Base-by-base conservation (phyloP, 169 alveolate genomes). In the Cryptosporidium felis region DNA sequence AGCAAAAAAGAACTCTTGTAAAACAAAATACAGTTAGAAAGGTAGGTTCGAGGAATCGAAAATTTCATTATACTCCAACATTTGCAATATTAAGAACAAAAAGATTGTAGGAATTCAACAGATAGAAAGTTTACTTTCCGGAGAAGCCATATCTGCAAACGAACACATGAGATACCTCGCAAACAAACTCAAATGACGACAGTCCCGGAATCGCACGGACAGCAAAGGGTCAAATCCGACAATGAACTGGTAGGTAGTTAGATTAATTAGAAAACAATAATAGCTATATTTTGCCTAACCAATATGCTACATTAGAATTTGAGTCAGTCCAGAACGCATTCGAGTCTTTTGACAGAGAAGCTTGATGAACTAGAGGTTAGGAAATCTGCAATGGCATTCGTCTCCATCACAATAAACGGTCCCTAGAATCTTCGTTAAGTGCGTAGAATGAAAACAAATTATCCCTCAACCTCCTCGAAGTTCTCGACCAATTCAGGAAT, bases 401-500 rank as follows among this genome's bases (percentile, higher is more conserved):
- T n/a, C n/a, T n/a, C n/a, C n/a, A n/a, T n/a, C n/a, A n/a, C n/a
- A n/a, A n/a, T n/a, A n/a, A n/a, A n/a, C n/a, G n/a, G n/a, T n/a
- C n/a, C n/a, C n/a, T n/a, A n/a, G n/a, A n/a, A n/a, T n/a, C n/a
- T n/a, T n/a, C n/a, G n/a, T n/a, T n/a, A n/a, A n/a, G n/a, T n/a
- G n/a, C n/a, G n/a, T n/a, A 12, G 53, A 28, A 2, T 60, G 5
- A 36, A 60, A 32, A 44, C 40, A 34, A 60, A 60, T 28, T 28
- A 56, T 40, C 41, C 65, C n/a, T 74, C 85, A 53, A 74, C 67
- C 34, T 89, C 94, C 60, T 93, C 96, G 53, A 92, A 92, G n/a
- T 81, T 90, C 60, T 93, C 96, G 5, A 92, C 96, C 32, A 93
- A 61, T 36, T 92, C 90, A 10, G 96, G 96, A 42, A 92, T 88